Evolutionary conservation across 495 filamentous ascomycete genomes (phyloP).

Genomic region (Astrothelium macrocarpum): DNA sequence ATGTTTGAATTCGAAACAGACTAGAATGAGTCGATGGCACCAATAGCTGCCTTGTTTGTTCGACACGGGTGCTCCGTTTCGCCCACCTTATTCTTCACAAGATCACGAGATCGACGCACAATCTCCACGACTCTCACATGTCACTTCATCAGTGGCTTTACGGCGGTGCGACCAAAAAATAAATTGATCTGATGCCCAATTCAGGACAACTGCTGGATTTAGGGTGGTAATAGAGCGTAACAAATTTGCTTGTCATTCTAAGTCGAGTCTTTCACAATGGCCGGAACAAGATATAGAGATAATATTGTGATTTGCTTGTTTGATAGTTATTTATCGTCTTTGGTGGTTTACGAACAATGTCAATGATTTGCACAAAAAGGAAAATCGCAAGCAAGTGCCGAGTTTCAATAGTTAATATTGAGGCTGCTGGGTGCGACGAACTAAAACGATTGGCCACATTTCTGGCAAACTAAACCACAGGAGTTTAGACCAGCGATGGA

Average conservation of each 20-base stretch:
- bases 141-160: not conserved
- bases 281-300: too few relatives aligned
- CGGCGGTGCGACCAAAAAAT: not conserved
- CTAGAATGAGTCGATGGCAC: not conserved
- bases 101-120: not conserved
- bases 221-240: too few relatives aligned
- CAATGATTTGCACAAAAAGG: too few relatives aligned
- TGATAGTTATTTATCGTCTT: too few relatives aligned
- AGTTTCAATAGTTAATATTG: not conserved
- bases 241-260: too few relatives aligned
- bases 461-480: not conserved
- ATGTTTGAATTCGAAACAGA: not conserved
- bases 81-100: not conserved
- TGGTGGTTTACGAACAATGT: too few relatives aligned
- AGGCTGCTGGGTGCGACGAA: not conserved
- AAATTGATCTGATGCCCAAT: not conserved
- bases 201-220: too few relatives aligned
- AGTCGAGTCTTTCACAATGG: too few relatives aligned
- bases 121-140: not conserved
- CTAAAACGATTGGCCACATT: not conserved
- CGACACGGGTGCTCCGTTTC: not conserved
- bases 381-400: not conserved
- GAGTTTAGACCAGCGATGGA: not conserved
- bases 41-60: not conserved
- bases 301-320: too few relatives aligned